Conservation (phyloP, 2,329 filamentous ascomycete species). For the Penicillium sp. region DNA sequence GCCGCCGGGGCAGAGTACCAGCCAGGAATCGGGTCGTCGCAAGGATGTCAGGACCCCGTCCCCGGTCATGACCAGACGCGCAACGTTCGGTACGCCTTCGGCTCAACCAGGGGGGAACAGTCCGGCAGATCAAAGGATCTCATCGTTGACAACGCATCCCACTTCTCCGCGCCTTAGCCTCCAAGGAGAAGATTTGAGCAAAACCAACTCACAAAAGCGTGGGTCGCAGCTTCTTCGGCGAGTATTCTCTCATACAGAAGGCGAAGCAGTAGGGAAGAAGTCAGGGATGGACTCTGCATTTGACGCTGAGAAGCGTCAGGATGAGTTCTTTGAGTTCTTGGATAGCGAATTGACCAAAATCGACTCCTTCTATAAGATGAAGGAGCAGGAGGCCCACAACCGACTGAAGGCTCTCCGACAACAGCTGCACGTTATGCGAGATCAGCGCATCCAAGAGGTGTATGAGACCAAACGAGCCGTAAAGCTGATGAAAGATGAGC, state of each 20-base stretch:
- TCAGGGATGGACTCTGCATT: constrained; percentile 58
- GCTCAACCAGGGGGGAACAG: neutral
- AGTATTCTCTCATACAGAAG: constrained; percentile 40
- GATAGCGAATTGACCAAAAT: constrained; percentile 88
- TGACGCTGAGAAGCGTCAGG: constrained; percentile 70
- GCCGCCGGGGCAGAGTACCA: constrained; percentile 12
- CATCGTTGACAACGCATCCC: neutral
- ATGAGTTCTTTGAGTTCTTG: constrained; percentile 85
- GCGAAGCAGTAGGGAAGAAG: constrained; percentile 45
- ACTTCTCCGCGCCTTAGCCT: constrained; percentile 13
- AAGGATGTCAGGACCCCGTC: constrained; percentile 25
- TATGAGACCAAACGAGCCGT: constrained; percentile 48
- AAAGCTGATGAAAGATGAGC: constrained; percentile 23
- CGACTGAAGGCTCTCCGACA: constrained; percentile 71
- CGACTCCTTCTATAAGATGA: constrained; percentile 81
- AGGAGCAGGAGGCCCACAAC: constrained; percentile 80
- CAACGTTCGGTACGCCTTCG: constrained; percentile 9
- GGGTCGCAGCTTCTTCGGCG: constrained; percentile 38
- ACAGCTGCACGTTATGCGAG: constrained; percentile 91
- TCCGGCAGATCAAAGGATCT: constrained; percentile 6
- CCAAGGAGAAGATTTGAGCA: constrained; percentile 20
- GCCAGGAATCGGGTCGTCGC: constrained; percentile 16
- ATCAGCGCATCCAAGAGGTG: constrained; percentile 72
- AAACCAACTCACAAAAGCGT: constrained; percentile 27
- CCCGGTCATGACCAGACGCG: constrained; percentile 22